Evolutionary conservation across 768 basidiomycete genomes (phyloP), one percentile per base, ranked within the genome.

Genomic region (Termitomyces sp.): DNA sequence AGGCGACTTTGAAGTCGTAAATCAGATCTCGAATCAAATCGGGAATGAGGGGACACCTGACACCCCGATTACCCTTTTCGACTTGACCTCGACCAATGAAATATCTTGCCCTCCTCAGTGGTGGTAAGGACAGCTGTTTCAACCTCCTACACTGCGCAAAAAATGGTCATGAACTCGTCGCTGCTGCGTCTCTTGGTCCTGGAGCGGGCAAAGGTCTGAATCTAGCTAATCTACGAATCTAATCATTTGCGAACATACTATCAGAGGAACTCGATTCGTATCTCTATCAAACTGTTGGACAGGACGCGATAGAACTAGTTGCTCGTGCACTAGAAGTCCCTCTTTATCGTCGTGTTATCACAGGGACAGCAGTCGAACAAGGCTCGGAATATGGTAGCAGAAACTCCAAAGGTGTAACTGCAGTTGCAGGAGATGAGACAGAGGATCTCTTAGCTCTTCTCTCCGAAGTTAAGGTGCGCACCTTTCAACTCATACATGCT

Each of bases 201-300:
- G 84, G 80, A 61, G 74, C 79, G 57, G 95, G 93, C 65, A 90
- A 88, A 85, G 95, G 96, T 95, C 64, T 67, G 82, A 67, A 56
- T 53, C 58, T 48, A 55, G 55, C 60, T 27, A 48, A 40, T 63
- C 53, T 59, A 54, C 40, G 43, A 57, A 68, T 62, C 54, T 54
- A 54, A 65, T 39, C 44, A 53, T 61, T 62, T 67, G 64, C 63
- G 53, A 64, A 58, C 51, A 48, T 47, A 56, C 62, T 63, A 58
- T n/a, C 71, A 97, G 97, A 98, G 79, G 97, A 99, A 78, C 84
- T 98, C 67, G 95, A 99, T 72, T 98, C 95, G 24, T 98, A 94
- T 75, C 80, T 99, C 71, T 99, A 98, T 72, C 97, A 99, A 71
- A 98, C 96, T n/a, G 95, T 99, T 27, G 97, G 95, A 1, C 95